These are phyloP conservation scores for Neurospora sp. DNA, from an alignment of 2,329 filamentous ascomycete genomes.

Conservation along the genomic window DNA sequence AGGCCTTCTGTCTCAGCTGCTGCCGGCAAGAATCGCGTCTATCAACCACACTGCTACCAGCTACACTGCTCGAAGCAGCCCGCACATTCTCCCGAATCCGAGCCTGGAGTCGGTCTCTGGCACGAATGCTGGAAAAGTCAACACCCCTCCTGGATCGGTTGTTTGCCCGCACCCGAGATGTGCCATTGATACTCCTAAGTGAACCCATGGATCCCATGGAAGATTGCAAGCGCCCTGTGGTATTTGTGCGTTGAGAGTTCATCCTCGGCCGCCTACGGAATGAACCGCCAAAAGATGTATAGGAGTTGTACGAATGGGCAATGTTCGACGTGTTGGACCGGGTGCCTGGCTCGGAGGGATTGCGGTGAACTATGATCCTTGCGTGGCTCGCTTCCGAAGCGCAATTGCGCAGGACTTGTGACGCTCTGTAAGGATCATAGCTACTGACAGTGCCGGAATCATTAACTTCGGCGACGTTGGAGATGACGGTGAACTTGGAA, in stretches of 20 bases:
- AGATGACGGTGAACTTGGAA: slow-evolving; percentile 57
- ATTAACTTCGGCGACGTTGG: slow-evolving; percentile 43
- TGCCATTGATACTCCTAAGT: slow-evolving; percentile 36
- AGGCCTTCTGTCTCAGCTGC: not conserved
- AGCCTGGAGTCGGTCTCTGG: slow-evolving; percentile 5
- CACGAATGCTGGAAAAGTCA: slow-evolving; percentile 42
- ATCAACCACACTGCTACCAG: not conserved
- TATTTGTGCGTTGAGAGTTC: slow-evolving; percentile 24
- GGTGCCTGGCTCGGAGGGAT: slow-evolving; percentile 24
- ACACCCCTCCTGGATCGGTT: slow-evolving; percentile 42
- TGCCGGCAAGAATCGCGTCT: not conserved
- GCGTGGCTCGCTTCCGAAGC: slow-evolving; percentile 47
- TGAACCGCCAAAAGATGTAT: slow-evolving; percentile 15
- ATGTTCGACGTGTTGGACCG: slow-evolving; percentile 25
- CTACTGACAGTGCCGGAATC: slow-evolving; percentile 46
- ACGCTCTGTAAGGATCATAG: slow-evolving; percentile 78
- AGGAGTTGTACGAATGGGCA: slow-evolving; percentile 21
- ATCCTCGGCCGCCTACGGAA: slow-evolving; percentile 18
- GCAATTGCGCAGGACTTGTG: slow-evolving; percentile 34
- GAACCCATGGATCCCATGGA: slow-evolving; percentile 38
- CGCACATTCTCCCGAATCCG: not conserved
- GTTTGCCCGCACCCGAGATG: slow-evolving; percentile 31
- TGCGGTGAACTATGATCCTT: slow-evolving; percentile 59
- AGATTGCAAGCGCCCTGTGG: slow-evolving; percentile 21
- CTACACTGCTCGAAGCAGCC: not conserved